Conservation (phyloP, 805 yeast species). For the Ogataea pini region DNA sequence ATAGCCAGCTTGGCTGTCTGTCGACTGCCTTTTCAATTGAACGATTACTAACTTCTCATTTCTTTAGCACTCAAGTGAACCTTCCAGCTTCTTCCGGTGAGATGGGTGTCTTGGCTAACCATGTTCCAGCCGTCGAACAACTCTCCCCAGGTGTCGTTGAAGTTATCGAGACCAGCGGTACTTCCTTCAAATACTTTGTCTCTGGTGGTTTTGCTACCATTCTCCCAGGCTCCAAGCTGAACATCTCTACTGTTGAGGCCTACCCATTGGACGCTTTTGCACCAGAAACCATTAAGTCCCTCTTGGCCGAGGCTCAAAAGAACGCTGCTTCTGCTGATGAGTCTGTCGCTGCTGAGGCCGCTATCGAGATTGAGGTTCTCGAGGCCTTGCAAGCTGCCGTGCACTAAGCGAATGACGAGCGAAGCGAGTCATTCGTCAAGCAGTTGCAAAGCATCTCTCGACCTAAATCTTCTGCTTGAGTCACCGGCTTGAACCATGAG, state of each 20-base stretch:
- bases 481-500: conserved; percentile 2
- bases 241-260: conserved; percentile 94
- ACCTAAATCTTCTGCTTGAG: no score
- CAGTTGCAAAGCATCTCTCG: not conserved
- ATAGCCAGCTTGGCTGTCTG: not conserved
- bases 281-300: conserved; percentile 70
- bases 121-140: conserved; percentile 97
- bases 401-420: conserved; percentile 13
- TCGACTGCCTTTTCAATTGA: not conserved
- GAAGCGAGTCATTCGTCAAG: no score
- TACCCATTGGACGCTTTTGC: conserved; percentile 88
- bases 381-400: conserved; percentile 86
- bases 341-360: conserved; percentile 89
- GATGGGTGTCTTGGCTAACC: conserved; percentile 95
- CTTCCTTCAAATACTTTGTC: conserved; percentile 79
- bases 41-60: conserved; percentile 4
- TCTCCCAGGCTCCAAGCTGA: conserved; percentile 88
- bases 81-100: conserved; percentile 95
- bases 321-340: conserved; percentile 83
- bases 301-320: conserved; percentile 92
- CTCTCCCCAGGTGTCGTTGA: conserved; percentile 94
- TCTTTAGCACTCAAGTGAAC: conserved; percentile 72
- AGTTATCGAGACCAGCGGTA: conserved; percentile 74
- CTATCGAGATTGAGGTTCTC: conserved; percentile 92
- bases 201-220: conserved; percentile 97